These are phyloP conservation scores for Tinospora cordifolia DNA, from an alignment of 164 flowering plant species.

Conservation along the genomic window DNA sequence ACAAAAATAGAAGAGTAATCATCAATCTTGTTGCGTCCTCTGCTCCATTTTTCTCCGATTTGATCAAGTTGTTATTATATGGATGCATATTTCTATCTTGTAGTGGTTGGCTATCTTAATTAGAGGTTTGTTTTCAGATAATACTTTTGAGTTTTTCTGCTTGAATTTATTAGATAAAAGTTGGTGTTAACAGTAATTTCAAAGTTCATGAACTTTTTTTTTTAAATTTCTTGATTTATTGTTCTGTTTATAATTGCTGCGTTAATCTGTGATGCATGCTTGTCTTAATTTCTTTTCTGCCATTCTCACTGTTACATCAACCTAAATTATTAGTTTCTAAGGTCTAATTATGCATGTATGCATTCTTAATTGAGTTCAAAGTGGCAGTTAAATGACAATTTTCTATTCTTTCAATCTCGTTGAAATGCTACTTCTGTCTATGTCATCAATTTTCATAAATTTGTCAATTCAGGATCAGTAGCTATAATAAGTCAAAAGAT, in stretches of 20 bases:
- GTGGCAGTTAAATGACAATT: no score
- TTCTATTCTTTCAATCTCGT: no score
- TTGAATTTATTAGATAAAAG: not conserved
- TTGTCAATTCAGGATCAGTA: not conserved
- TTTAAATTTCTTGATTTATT: no score
- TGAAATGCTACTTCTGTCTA: not conserved
- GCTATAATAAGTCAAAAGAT: not conserved
- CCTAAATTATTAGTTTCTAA: not conserved
- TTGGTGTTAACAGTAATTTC: not conserved
- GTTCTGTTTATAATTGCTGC: not conserved
- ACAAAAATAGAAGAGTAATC: not conserved
- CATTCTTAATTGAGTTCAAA: not conserved
- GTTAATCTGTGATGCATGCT: not conserved
- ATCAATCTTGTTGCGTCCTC: constrained; percentile 13
- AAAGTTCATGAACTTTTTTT: no score
- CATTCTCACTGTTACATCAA: not conserved
- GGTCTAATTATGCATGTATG: not conserved
- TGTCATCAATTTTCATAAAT: not conserved
- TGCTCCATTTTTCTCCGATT: constrained; percentile 10
- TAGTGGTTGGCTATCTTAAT: not conserved
- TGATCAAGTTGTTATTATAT: constrained; percentile 11
- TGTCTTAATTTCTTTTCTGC: not conserved
- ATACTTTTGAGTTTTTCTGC: not conserved
- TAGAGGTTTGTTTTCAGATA: constrained; percentile 13
- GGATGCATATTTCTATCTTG: not conserved